Base-by-base conservation (phyloP, 345 rosid species). In the Citrus inodora region DNA sequence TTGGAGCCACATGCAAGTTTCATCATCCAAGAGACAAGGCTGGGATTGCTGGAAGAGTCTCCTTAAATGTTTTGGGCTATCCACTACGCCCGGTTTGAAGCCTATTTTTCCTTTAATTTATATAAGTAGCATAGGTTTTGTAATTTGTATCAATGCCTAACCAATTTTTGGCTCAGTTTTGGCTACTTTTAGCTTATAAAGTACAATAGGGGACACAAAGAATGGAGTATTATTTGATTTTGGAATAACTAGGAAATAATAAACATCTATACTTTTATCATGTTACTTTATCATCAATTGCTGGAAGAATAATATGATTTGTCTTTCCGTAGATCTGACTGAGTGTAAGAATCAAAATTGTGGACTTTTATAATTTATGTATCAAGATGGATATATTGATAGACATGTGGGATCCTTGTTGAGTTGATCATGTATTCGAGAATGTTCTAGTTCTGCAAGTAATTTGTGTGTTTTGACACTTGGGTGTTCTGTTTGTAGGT, bases 1-100 rank as follows among this genome's bases (percentile, higher is more conserved):
- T 97, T 88, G 99, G 99, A 78, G 97, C 94, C 78, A 97, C 99
- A 76, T 97, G 99, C 92, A 97, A 94, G 89, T 97, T 97, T 84
- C 94, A 97, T 87, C 99, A 97, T 86, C 99, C 99, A 46, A 92
- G 88, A 85, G 93, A 93, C 79, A 93, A 90, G 87, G 99, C 98
- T 85, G 99, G 98, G 56, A 87, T 91, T 85, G 91, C 93, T 74
- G 98, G 92, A 82, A 87, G 92, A 79, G 98, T 94, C 77, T 87
- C 98, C 56, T 91, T 97, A 82, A 97, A 97, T 85, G 79, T 89
- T 80, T 77, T 94, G 84, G 98, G 99, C 85, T 97, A 91, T 85
- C 98, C 99, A 67, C 83, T 93, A 81, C 96, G 98, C 80, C 90
- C 90, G 81, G 99, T 97, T 85, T 46, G 91, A 73, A 74, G 77